Percentiles rank a stretch among this genome's conserved stretches.
These are phyloP conservation scores for Hericium coralloides DNA, from an alignment of 768 basidiomycete species.

Conservation along the genomic window DNA sequence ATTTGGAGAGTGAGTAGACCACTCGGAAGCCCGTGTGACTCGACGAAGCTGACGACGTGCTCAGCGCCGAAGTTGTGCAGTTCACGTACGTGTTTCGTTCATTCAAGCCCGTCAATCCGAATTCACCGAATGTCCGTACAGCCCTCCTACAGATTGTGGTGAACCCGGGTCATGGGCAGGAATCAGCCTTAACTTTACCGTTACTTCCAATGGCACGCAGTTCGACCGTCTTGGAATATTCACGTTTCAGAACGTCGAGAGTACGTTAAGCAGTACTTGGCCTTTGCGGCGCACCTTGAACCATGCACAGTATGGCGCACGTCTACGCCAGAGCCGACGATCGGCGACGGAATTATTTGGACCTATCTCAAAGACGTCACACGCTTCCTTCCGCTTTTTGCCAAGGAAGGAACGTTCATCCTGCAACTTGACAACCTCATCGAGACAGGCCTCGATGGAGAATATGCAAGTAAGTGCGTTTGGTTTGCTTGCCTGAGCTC, in stretches of 20 bases:
- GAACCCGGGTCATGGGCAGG: conserved; percentile 64
- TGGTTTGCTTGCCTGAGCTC: not conserved
- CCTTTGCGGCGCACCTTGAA: not conserved
- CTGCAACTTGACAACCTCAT: conserved; percentile 67
- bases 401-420: conserved; percentile 58
- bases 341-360: conserved; percentile 65
- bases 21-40: not conserved
- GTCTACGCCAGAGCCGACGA: conserved; percentile 69
- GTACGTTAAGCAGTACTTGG: conserved; percentile 26
- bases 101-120: not conserved
- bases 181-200: conserved; percentile 68
- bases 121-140: conserved; percentile 17
- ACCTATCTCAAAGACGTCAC: conserved; percentile 71
- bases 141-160: conserved; percentile 69
- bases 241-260: conserved; percentile 72
- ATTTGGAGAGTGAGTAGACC: conserved; percentile 46
- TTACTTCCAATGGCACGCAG: conserved; percentile 70
- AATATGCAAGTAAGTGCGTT: conserved; percentile 52
- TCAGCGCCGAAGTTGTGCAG: conserved; percentile 55
- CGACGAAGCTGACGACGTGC: not conserved
- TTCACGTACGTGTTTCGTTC: conserved; percentile 35
- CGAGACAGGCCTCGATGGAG: conserved; percentile 45
- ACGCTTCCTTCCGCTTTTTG: conserved; percentile 62
- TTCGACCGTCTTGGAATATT: conserved; percentile 67
- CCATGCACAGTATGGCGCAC: conserved; percentile 58